phyloP scores from a whole-genome alignment of 768 basidiomycete species.

The Dictyophora rubrovolvata region DNA sequence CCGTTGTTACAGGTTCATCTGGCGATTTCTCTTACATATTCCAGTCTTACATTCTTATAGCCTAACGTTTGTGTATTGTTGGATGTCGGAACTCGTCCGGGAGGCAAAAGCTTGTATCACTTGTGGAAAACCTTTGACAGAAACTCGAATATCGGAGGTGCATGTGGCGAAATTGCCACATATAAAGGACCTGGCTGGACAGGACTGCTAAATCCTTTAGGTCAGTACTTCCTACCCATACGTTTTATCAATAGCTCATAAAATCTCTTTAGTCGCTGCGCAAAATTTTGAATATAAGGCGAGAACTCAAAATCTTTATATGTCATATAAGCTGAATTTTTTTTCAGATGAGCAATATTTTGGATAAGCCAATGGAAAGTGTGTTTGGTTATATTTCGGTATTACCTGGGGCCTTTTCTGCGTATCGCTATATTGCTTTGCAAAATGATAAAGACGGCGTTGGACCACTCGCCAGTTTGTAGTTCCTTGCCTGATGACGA shows the following conservation, averaged over 20 bases:
- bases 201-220: slow-evolving; percentile 72
- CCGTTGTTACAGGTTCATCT: slow-evolving; percentile 62
- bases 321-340: background rate
- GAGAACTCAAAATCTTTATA: background rate
- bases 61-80: slow-evolving; percentile 88
- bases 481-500: background rate
- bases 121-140: slow-evolving; percentile 94
- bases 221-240: slow-evolving; percentile 26
- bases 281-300: slow-evolving; percentile 92
- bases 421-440: slow-evolving; percentile 83
- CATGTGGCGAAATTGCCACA: slow-evolving; percentile 92
- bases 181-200: slow-evolving; percentile 89
- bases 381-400: slow-evolving; percentile 97
- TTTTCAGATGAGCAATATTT: slow-evolving; percentile 60
- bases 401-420: slow-evolving; percentile 90
- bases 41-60: slow-evolving; percentile 26
- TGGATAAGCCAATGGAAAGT: slow-evolving; percentile 83
- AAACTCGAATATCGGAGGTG: slow-evolving; percentile 87
- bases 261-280: slow-evolving; percentile 53
- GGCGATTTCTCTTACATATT: background rate
- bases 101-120: slow-evolving; percentile 80
- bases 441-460: slow-evolving; percentile 74
- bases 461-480: slow-evolving; percentile 60
- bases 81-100: slow-evolving; percentile 90
- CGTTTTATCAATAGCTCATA: background rate